Evolutionary conservation across 345 rosid species (phyloP), one percentile per base, ranked within the genome.

Genomic region (Bruguiera gymnorhiza): DNA sequence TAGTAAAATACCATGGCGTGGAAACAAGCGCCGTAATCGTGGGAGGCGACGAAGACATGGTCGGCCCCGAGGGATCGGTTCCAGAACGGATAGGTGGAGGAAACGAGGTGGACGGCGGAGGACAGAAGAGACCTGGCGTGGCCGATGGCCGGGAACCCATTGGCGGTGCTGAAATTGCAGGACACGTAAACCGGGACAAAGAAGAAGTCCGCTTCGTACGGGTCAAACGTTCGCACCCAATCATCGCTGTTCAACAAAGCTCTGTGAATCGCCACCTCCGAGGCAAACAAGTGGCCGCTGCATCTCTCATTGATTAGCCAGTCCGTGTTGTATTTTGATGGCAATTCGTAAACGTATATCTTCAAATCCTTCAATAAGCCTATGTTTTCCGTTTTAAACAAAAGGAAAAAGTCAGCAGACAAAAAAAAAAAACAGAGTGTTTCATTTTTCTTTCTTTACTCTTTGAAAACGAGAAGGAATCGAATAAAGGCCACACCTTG

Each of bases 161-260:
- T 95, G 9, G 75, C 65, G 64, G 89, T 87, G 70, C 93, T 88
- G 85, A 95, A 95, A 66, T 95, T 95, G 78, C 99, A 95, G 57
- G 99, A 87, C 20, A 92, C 97, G 74, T 95, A 95, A 15, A 95
- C 96, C 9, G 99, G 97, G 24, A 92, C 92, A 80, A 95, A 90
- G 89, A 88, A 92, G 81, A 87, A 95, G 71, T 95, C 99, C 2
- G 97, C 99, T 65, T 90, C 89, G 56, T 80, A 76, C 0, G 99
- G 93, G 62, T 95, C 85, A 57, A 83, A 74, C 9, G 99, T 92
- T 72, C 94, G 89, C 16, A 84, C 72, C 50, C 50, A 13, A 1
- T 80, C 84, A 65, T 87, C 83, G 70, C 81, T 84, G 68, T 55
- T 73, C 37, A 84, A 70, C 4, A 89, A 26, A 0, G 98, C 96